Evolutionary conservation across 768 basidiomycete genomes (phyloP), one percentile per base, ranked within the genome.

Genomic region (Polyporus arcularius): DNA sequence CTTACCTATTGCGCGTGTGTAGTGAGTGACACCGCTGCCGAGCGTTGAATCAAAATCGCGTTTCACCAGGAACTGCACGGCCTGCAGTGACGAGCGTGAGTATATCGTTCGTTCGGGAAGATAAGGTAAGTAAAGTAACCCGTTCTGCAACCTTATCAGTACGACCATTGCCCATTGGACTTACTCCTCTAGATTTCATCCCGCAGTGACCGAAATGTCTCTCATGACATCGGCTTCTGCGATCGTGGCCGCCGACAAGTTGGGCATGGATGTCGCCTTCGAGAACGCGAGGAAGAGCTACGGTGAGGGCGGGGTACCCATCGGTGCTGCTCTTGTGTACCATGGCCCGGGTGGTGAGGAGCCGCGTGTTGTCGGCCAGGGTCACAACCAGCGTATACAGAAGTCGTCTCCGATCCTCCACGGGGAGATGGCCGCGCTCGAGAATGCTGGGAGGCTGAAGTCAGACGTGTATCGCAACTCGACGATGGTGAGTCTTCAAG

Each of bases 281-380:
- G 67, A 62, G 3, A 77, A 86, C 62, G 86, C 83, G 0, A 68
- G 68, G 35, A 76, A 78, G 53, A 79, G 84, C 56, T 76, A 76
- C 42, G 66, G 58, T 0, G 80, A 87, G 60, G 83, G 85, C 1
- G 86, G 87, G 0, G 76, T 87, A n/a, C 85, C 86, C 11, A 88
- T 88, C 62, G 86, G 87, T 11, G 80, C 82, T 4, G 80, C 78
- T 1, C 72, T 87, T 42, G 66, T 82, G 47, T 46, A 60, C 46
- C 38, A 68, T 38, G 21, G 60, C 52, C 55, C 51, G 26, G 52
- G 60, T n/a, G 38, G 32, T 8, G 14, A 16, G 31, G 54, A 46
- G 18, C 60, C 67, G 10, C 46, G 42, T 1, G 68, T 81, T 31
- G 68, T 83, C 16, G 80, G 80, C 5, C 73, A 76, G 9, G 77